A percentile compares a stretch with the other conserved stretches of the same genome.
Evolutionary conservation across 2,329 filamentous ascomycete genomes (phyloP).

Genomic region (Colletotrichum sansevieriae): DNA sequence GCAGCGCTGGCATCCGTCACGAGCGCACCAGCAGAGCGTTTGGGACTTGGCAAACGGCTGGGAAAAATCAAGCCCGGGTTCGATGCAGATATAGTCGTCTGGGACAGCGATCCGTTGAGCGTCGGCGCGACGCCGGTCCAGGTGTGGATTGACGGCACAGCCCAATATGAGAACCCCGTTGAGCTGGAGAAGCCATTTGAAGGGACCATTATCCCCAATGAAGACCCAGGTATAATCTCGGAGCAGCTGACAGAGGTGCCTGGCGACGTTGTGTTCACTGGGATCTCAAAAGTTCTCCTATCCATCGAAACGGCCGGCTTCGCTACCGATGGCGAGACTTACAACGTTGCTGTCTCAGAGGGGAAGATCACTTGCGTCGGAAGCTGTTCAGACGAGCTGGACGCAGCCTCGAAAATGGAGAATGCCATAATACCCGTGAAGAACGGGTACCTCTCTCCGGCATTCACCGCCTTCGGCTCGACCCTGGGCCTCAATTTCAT

Average conservation of each 20-base stretch:
- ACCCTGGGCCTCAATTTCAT: constrained; percentile 74
- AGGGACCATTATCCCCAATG: constrained; percentile 54
- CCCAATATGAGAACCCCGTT: constrained; percentile 68
- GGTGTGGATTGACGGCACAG: constrained; percentile 73
- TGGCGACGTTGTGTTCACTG: constrained; percentile 66
- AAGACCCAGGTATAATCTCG: constrained; percentile 54
- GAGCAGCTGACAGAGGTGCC: constrained; percentile 53
- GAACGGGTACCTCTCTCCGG: constrained; percentile 70
- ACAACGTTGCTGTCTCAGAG: constrained; percentile 63
- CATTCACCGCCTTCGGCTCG: constrained; percentile 72
- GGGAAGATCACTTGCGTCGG: constrained; percentile 72
- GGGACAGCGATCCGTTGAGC: constrained; percentile 74
- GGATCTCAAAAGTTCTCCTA: constrained; percentile 65
- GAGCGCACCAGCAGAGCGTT: constrained; percentile 67
- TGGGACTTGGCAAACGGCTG: constrained; percentile 68
- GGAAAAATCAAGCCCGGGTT: constrained; percentile 73
- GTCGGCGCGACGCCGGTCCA: constrained; percentile 71
- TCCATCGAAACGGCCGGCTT: constrained; percentile 51
- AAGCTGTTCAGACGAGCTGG: constrained; percentile 60
- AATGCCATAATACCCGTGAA: constrained; percentile 60
- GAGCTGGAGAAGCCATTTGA: constrained; percentile 64
- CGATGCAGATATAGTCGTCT: constrained; percentile 72
- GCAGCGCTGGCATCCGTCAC: constrained; percentile 71
- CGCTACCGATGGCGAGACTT: constrained; percentile 49
- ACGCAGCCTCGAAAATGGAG: constrained; percentile 49